Evolutionary conservation across 345 rosid species (phyloP).

Genomic region (Boechera retrofracta): DNA sequence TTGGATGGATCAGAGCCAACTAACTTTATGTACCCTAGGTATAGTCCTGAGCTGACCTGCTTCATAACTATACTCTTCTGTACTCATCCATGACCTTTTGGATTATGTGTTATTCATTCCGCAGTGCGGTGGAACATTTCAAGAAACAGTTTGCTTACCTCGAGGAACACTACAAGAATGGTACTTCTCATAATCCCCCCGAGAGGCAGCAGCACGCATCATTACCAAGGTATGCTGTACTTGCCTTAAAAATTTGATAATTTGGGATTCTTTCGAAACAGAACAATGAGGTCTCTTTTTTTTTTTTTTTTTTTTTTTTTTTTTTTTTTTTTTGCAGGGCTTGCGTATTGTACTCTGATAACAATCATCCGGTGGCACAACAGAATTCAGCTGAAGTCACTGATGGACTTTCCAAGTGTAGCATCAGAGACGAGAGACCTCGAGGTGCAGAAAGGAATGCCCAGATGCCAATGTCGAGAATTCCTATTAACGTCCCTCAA

Average conservation of each 20-base stretch:
- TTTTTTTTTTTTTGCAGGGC: constrained; percentile 54
- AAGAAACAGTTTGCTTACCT: constrained; percentile 96
- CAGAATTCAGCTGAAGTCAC: constrained; percentile 66
- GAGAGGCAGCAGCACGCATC: constrained; percentile 99
- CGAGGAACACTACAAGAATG: constrained; percentile 93
- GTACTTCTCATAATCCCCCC: constrained; percentile 74
- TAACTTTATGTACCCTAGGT: constrained; percentile 97
- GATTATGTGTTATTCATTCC: constrained; percentile 17
- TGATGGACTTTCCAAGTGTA: constrained; percentile 82
- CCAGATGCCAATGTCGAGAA: constrained; percentile 71
- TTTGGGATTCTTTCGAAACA: background rate
- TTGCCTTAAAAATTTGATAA: background rate
- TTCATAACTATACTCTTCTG: constrained; percentile 1
- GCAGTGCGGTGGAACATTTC: constrained; percentile 98
- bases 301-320: background rate
- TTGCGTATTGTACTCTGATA: constrained; percentile 83
- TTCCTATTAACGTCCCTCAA: constrained; percentile 86
- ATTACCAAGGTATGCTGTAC: constrained; percentile 73
- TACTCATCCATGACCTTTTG: constrained; percentile 14
- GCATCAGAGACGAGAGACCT: constrained; percentile 78
- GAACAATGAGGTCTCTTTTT: background rate
- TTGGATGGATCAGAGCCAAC: constrained; percentile 95
- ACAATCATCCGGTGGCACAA: constrained; percentile 41
- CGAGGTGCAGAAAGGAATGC: constrained; percentile 59
- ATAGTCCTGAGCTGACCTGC: constrained; percentile 24